These are phyloP conservation scores for Poa annua DNA, from an alignment of 176 grass and related monocot species.

Conservation along the genomic window DNA sequence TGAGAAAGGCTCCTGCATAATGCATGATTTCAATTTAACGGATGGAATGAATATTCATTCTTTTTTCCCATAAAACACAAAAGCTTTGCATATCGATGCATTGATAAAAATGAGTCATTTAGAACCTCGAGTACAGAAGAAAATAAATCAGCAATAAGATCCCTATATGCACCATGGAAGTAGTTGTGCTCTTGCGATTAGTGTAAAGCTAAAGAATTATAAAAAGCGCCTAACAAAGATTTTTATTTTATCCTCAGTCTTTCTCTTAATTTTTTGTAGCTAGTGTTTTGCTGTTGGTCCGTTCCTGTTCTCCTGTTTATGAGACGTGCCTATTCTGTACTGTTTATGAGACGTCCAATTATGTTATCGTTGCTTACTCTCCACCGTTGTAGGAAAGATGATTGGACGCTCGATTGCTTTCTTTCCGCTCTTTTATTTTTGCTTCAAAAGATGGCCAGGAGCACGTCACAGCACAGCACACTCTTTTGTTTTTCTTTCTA, in stretches of 20 bases:
- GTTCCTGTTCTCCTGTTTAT: slow-evolving; percentile 16
- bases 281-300: slow-evolving; percentile 22
- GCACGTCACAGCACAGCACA: slow-evolving; percentile 19
- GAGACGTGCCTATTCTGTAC: slow-evolving; percentile 20
- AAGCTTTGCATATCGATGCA: no score
- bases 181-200: slow-evolving; percentile 6
- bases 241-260: neutral
- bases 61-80: no score
- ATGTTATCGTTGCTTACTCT: slow-evolving; percentile 32
- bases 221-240: neutral
- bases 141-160: no score
- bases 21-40: no score
- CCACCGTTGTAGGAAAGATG: slow-evolving; percentile 57
- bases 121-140: no score
- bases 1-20: neutral
- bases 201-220: slow-evolving; percentile 16
- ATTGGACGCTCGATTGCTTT: slow-evolving; percentile 35
- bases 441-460: slow-evolving; percentile 48
- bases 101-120: no score
- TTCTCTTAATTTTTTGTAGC: neutral
- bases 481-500: slow-evolving; percentile 38
- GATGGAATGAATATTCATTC: no score
- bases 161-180: no score
- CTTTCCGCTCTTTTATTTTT: slow-evolving; percentile 35
- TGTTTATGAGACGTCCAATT: slow-evolving; percentile 16